Conservation (phyloP, 371 early-diverging fungal genomes). For the Mucor plumbeus region DNA sequence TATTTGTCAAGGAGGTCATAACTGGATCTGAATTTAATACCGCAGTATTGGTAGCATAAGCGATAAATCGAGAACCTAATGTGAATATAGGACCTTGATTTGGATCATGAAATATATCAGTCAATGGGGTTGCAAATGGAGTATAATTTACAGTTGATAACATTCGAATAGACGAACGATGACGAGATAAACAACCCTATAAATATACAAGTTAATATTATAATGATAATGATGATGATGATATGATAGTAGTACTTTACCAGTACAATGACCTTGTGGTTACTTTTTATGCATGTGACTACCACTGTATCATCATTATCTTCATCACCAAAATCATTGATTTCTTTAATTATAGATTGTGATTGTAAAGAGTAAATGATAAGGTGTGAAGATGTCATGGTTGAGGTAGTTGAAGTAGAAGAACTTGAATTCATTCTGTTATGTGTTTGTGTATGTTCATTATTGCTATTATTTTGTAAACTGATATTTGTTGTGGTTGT, state of each 20-base stretch:
- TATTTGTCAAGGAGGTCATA: constrained; percentile 34
- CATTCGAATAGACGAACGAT: constrained; percentile 48
- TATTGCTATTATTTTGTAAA: background rate
- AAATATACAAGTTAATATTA: background rate
- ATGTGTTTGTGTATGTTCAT: background rate
- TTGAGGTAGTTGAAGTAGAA: background rate
- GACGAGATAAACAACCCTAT: constrained; percentile 38
- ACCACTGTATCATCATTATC: constrained; percentile 43
- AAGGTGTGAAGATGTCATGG: background rate
- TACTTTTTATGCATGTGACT: constrained; percentile 54
- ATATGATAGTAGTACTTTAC: constrained; percentile 39
- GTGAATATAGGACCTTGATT: constrained; percentile 55
- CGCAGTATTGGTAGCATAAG: constrained; percentile 63
- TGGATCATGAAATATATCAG: constrained; percentile 54
- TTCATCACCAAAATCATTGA: constrained; percentile 40
- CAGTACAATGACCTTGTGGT: constrained; percentile 51
- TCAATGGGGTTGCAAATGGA: constrained; percentile 44
- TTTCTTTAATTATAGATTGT: constrained; percentile 41
- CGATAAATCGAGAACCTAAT: constrained; percentile 65
- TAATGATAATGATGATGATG: background rate
- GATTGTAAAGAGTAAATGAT: constrained; percentile 54
- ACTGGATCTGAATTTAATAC: constrained; percentile 45
- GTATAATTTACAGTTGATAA: constrained; percentile 39
- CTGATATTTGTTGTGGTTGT: background rate
- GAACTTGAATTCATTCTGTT: constrained; percentile 2